These are phyloP conservation scores for Leccinum obscurum DNA, from an alignment of 768 basidiomycete genomes.

Conservation along the genomic window DNA sequence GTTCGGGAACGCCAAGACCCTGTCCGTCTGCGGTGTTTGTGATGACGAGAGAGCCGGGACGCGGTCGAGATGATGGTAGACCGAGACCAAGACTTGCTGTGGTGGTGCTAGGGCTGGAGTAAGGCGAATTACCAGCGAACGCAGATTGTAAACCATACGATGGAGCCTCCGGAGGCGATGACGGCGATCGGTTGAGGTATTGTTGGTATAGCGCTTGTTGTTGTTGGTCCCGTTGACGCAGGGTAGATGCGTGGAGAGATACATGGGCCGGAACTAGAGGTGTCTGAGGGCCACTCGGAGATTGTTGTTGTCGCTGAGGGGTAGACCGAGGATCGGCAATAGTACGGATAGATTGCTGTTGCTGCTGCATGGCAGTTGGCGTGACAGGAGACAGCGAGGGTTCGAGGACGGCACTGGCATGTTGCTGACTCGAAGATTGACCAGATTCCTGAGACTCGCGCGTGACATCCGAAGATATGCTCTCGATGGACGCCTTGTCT, in stretches of 20 bases:
- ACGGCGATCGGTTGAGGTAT: slow-evolving; percentile 85
- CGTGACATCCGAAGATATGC: slow-evolving; percentile 49
- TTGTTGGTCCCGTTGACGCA: slow-evolving; percentile 87
- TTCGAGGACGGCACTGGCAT: slow-evolving; percentile 19
- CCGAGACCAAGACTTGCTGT: slow-evolving; percentile 47
- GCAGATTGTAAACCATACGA: slow-evolving; percentile 77
- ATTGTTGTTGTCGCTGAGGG: slow-evolving; percentile 24
- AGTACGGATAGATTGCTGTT: slow-evolving; percentile 41
- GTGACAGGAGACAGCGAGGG: slow-evolving; percentile 54
- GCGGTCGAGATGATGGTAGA: slow-evolving; percentile 54
- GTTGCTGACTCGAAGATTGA: slow-evolving; percentile 47
- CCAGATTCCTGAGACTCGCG: slow-evolving; percentile 66
- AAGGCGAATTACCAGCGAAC: slow-evolving; percentile 50
- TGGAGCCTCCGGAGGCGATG: slow-evolving; percentile 72
- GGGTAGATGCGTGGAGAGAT: slow-evolving; percentile 59
- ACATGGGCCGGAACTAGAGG: slow-evolving; percentile 41
- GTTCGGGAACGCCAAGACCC: slow-evolving; percentile 66
- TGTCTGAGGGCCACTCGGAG: slow-evolving; percentile 30
- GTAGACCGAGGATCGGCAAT: slow-evolving; percentile 22
- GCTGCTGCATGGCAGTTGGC: slow-evolving; percentile 55
- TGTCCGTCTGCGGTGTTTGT: slow-evolving; percentile 61
- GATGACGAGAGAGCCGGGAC: slow-evolving; percentile 78
- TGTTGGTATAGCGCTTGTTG: slow-evolving; percentile 86
- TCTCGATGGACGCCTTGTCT: slow-evolving; percentile 54
- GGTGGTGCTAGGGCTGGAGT: slow-evolving; percentile 38